These are phyloP conservation scores for Polychytrium aggregatum DNA, from an alignment of 192 early-diverging fungal species.

Conservation along the genomic window DNA sequence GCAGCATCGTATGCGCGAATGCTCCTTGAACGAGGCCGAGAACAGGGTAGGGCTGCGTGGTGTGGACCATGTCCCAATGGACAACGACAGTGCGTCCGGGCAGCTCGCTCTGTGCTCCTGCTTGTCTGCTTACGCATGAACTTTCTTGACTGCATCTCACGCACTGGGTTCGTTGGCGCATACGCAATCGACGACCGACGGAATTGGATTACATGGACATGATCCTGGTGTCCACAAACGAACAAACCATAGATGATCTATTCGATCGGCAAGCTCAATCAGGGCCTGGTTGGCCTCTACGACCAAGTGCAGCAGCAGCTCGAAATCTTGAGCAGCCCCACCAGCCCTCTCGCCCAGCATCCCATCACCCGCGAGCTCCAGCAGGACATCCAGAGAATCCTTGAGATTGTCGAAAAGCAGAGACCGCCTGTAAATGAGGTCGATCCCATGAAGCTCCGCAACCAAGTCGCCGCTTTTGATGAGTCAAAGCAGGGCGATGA, in stretches of 20 bases:
- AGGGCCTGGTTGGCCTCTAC: slow-evolving; percentile 18
- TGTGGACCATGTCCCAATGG: not conserved
- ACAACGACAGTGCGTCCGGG: no score
- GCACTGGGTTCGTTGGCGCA: no score
- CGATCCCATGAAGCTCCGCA: slow-evolving; percentile 22
- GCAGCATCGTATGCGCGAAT: slow-evolving; percentile 9
- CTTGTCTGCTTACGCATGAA: no score
- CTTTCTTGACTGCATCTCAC: no score
- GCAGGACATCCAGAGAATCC: slow-evolving; percentile 12
- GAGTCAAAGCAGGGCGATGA: slow-evolving; percentile 14
- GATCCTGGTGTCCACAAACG: no score
- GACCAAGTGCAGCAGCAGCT: slow-evolving; percentile 15
- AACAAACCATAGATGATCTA: slow-evolving; percentile 37
- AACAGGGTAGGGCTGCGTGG: slow-evolving; percentile 13
- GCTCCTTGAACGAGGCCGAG: slow-evolving; percentile 20
- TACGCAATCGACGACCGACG: no score
- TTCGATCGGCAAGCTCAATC: slow-evolving; percentile 26
- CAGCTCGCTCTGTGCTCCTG: no score
- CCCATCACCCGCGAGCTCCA: slow-evolving; percentile 10
- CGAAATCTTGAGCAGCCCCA: not conserved
- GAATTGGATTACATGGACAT: no score
- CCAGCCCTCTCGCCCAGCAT: slow-evolving; percentile 8
- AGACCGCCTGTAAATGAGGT: slow-evolving; percentile 3
- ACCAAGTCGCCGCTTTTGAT: slow-evolving; percentile 21
- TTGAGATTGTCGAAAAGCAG: slow-evolving; percentile 15